Evolutionary conservation across 257 asterid species (phyloP), one percentile per base, ranked within the genome.

Genomic region (Nicotiana undulata): DNA sequence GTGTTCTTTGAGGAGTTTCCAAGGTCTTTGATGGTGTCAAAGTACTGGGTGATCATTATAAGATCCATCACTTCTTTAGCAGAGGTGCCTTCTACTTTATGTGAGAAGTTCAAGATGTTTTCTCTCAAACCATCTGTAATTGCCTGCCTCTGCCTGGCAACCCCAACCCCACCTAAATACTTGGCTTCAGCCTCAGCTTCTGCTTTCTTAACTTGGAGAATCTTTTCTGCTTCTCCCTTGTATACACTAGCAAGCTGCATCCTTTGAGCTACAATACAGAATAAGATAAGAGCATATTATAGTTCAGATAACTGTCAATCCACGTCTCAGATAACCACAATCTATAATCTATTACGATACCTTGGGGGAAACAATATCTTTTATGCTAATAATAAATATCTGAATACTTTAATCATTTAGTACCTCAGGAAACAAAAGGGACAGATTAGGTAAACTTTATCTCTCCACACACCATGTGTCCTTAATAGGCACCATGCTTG

Each of bases 71-170:
- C 97, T 85, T 95, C 99, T 91, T 94, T 94, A 3, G 98, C 93
- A 0, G 99, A 93, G 28, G 98, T 86, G 70, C 97, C 97, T 80
- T 86, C 97, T 34, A 96, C 87, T 83, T 89, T 96, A 87, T 91
- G 90, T 70, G 98, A 94, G 90, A 95, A 94, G 84, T 94, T 92
- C 88, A 95, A 79, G 61, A 95, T 95, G 87, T 95, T 95, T 89
- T 94, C 97, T 46, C 99, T 82, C 81, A 95, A 88, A 61, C 99
- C 99, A 49, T 95, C 99, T 4, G 99, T 95, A 24, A 95, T 95
- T n/a, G 99, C 99, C 82, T 95, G 99, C 75, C 99, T 90, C 90
- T 95, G 99, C 85, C 94, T 89, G n/a, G 99, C 99, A 44, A 95
- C 99, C 66, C 99, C 99, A 8, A 95, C 96, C 49, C 98, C 99